Percentiles rank a stretch among this genome's conserved stretches.
phyloP scores from a whole-genome alignment of 2,329 filamentous ascomycete genomes.

The Aureobasidium sp. region DNA sequence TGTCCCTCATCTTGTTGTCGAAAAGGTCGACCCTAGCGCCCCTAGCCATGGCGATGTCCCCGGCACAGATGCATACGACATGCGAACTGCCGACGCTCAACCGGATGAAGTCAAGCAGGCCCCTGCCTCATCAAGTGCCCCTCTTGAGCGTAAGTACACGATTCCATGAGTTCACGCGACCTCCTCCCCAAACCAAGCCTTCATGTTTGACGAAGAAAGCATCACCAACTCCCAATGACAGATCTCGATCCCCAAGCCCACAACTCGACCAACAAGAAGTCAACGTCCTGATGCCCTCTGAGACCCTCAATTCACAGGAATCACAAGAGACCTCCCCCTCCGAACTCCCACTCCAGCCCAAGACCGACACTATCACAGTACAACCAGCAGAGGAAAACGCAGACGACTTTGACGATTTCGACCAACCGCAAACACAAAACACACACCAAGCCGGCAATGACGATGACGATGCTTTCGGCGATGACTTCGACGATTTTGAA shows the following conservation, averaged over 20 bases:
- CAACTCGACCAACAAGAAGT: background rate
- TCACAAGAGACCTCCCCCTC: slow-evolving; percentile 1
- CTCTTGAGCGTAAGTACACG: slow-evolving; percentile 49
- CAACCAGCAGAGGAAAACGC: slow-evolving; percentile 39
- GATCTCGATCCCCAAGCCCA: slow-evolving; percentile 28
- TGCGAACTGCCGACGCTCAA: slow-evolving; percentile 48
- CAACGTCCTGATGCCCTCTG: slow-evolving; percentile 2
- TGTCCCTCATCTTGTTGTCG: slow-evolving; percentile 53
- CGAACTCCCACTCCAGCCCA: background rate
- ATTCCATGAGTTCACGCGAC: slow-evolving; percentile 1
- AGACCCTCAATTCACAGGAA: background rate
- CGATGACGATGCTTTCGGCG: slow-evolving; percentile 59
- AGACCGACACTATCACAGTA: slow-evolving; percentile 18
- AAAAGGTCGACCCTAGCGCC: slow-evolving; percentile 49
- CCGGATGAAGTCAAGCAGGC: slow-evolving; percentile 49
- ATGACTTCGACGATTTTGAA: slow-evolving; percentile 60
- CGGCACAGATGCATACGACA: slow-evolving; percentile 49
- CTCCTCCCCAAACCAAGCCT: slow-evolving; percentile 10
- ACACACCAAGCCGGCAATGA: slow-evolving; percentile 18
- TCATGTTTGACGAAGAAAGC: slow-evolving; percentile 51
- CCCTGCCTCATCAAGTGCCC: slow-evolving; percentile 32
- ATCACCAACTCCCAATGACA: slow-evolving; percentile 44
- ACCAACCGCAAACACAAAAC: slow-evolving; percentile 11
- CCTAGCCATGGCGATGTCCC: slow-evolving; percentile 54
- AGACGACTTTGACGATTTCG: slow-evolving; percentile 33